phyloP scores from a whole-genome alignment of 225 moss, liverwort and hornwort species.

The Neckera pumila region DNA sequence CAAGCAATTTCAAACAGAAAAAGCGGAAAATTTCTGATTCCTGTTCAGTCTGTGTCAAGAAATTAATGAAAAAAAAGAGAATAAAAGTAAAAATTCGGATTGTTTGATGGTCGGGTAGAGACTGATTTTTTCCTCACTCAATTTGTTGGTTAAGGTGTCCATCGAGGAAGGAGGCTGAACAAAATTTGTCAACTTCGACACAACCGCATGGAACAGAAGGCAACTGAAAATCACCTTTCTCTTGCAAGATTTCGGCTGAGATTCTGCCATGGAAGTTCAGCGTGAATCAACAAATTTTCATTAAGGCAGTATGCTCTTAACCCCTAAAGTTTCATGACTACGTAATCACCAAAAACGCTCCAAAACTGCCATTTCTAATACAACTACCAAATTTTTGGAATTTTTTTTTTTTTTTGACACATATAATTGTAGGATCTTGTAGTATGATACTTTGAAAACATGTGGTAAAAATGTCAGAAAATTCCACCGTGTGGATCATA shows the following conservation, averaged over 20 bases:
- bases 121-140: not conserved
- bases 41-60: too few relatives aligned
- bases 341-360: too few relatives aligned
- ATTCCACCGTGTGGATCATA: too few relatives aligned
- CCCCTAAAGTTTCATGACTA: too few relatives aligned
- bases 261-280: not conserved
- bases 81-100: not conserved
- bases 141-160: not conserved
- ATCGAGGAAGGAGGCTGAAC: not conserved
- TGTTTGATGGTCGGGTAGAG: not conserved
- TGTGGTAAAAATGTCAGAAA: too few relatives aligned
- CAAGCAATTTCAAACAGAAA: too few relatives aligned
- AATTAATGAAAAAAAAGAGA: not conserved
- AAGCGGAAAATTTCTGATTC: not conserved
- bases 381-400: too few relatives aligned
- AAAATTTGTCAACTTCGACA: not conserved
- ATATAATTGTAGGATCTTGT: too few relatives aligned
- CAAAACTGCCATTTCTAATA: too few relatives aligned
- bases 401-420: too few relatives aligned
- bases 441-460: too few relatives aligned
- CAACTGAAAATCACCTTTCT: not conserved
- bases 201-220: not conserved
- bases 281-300: not conserved
- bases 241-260: not conserved
- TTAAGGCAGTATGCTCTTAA: too few relatives aligned